Evolutionary conservation across 2,329 filamentous ascomycete genomes (phyloP).

Genomic region (Cyclaneusma minus): DNA sequence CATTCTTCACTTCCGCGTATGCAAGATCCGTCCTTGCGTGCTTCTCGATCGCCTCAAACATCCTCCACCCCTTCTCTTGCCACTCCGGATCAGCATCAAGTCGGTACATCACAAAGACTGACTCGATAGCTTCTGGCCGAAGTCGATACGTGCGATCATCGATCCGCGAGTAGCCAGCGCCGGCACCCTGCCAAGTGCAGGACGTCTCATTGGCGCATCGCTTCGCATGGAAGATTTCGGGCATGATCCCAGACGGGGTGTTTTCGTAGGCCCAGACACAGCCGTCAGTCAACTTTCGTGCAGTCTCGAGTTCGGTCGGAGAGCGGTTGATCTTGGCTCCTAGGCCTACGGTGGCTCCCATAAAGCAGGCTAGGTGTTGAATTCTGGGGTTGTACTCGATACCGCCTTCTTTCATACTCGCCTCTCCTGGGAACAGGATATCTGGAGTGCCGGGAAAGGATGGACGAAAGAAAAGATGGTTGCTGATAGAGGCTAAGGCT

Average conservation of each 20-base stretch:
- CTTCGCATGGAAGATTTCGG: slow-evolving; percentile 29
- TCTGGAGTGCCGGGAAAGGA: slow-evolving; percentile 45
- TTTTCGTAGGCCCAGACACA: slow-evolving; percentile 41
- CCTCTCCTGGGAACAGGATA: slow-evolving; percentile 43
- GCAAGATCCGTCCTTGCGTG: slow-evolving; percentile 25
- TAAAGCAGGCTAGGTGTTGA: slow-evolving; percentile 31
- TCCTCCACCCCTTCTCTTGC: slow-evolving; percentile 29
- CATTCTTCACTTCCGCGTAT: slow-evolving; percentile 25
- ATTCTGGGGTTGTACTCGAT: slow-evolving; percentile 16
- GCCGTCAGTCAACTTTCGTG: slow-evolving; percentile 32
- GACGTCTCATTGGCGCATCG: slow-evolving; percentile 9
- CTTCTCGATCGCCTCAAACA: slow-evolving; percentile 30
- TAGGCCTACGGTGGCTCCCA: slow-evolving; percentile 31
- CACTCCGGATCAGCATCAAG: slow-evolving; percentile 17
- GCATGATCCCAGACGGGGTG: slow-evolving; percentile 41
- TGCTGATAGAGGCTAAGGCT: slow-evolving; percentile 41
- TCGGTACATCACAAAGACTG: slow-evolving; percentile 43
- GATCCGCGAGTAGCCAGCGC: slow-evolving; percentile 6
- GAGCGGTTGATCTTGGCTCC: slow-evolving; percentile 28
- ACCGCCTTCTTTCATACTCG: slow-evolving; percentile 15
- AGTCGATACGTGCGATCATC: slow-evolving; percentile 27
- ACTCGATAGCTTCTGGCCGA: slow-evolving; percentile 50
- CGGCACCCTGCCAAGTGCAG: slow-evolving; percentile 17
- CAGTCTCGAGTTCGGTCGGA: slow-evolving; percentile 29
- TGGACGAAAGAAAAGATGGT: slow-evolving; percentile 54